Evolutionary conservation across 2,329 filamentous ascomycete species (phyloP), one percentile per base, ranked within the genome.

Genomic region (Aspergillus sp.): DNA sequence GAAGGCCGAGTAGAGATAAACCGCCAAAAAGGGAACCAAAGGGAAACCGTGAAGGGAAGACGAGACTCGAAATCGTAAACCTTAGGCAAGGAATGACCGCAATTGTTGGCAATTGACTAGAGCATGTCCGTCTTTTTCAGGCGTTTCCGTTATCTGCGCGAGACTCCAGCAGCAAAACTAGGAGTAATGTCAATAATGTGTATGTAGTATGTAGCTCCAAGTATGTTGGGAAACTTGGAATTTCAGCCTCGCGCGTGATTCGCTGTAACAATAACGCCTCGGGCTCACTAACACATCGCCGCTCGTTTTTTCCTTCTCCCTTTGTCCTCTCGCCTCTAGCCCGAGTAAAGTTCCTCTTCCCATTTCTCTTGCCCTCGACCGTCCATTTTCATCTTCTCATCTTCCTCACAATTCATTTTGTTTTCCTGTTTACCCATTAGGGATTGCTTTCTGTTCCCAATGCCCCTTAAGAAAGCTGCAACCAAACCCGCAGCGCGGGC

Each of bases 391-490:
- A 11, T 51, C 18, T 44, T 22, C 15, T 18, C 24, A n/a, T 20
- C n/a, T 26, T 55, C 30, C 12, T 47, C 13, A 6, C 18, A 43
- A 45, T 49, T 18, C 15, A n/a, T 50, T 12, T 26, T 18, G n/a
- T 39, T 48, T 18, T 15, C 24, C 30, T 13, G 5, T 44, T 9
- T 24, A 17, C n/a, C 45, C 13, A 18, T 6, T 44, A 9, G 18
- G 11, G 26, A 12, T 41, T 52, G 17, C 22, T 53, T 39, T 47
- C 36, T 30, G 15, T 34, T 18, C 18, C 50, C 44, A 36, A 68
- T 73, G 71, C 68, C 69, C 60, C 68, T 69, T 6, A 73, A 70
- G 55, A 72, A 68, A 56, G 60, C 60, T 48, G 49, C 62, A 7
- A 42, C 68, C 7, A 70, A 66, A 57, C 38, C 61, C 41, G 56